Conservation (phyloP, 1,139 yeast genomes). For the Candida neerlandica region DNA sequence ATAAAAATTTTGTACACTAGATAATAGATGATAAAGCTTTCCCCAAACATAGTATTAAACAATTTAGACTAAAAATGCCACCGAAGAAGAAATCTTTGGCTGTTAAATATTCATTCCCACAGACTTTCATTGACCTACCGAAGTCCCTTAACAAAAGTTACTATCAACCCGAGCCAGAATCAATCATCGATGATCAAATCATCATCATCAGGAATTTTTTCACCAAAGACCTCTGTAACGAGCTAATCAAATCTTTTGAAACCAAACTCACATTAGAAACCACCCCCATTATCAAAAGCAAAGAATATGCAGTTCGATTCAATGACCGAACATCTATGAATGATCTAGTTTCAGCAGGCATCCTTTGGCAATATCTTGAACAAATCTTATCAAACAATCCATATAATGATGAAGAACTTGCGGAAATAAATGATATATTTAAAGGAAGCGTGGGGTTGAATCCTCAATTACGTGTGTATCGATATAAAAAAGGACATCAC, state of each 20-base stretch:
- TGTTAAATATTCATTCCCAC: conserved; percentile 30
- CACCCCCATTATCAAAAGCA: conserved; percentile 51
- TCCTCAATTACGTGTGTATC: conserved; percentile 58
- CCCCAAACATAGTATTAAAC: background rate
- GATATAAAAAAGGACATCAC: conserved; percentile 61
- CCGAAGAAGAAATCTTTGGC: conserved; percentile 10
- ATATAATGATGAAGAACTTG: conserved; percentile 32
- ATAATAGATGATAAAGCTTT: background rate
- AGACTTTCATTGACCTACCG: conserved; percentile 25
- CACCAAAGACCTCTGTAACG: conserved; percentile 42
- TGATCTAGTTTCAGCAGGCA: conserved; percentile 41
- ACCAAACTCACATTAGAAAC: conserved; percentile 41
- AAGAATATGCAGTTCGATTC: conserved; percentile 59
- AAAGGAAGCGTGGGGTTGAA: conserved; percentile 51
- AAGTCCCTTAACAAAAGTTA: conserved; percentile 25
- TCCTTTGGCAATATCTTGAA: conserved; percentile 48
- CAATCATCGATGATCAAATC: conserved; percentile 44
- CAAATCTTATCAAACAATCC: conserved; percentile 34
- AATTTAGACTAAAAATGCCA: conserved; percentile 6
- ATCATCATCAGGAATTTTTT: conserved; percentile 48
- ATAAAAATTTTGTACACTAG: background rate
- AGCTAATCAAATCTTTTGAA: conserved; percentile 42
- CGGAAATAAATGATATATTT: conserved; percentile 31
- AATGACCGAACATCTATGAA: conserved; percentile 54
- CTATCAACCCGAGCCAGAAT: conserved; percentile 38